Evolutionary conservation across 2,329 filamentous ascomycete species (phyloP).

Genomic region (Colletotrichum camelliae): DNA sequence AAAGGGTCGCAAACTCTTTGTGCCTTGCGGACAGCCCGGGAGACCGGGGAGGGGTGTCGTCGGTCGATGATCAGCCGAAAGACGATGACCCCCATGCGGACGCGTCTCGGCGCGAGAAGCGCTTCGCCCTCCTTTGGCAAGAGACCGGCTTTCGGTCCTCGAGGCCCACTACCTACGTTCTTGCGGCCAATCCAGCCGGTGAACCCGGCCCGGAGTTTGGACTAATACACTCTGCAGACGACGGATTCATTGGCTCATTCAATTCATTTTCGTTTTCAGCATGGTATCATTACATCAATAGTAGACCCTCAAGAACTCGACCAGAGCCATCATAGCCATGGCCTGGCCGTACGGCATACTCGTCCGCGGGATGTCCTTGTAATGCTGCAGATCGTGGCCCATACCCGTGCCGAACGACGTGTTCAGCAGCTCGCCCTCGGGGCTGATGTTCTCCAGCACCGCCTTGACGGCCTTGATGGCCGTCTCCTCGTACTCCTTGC

Average conservation of each 20-base stretch:
- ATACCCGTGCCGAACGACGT: conserved; percentile 82
- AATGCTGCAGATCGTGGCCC: conserved; percentile 76
- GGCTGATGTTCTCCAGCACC: conserved; percentile 69
- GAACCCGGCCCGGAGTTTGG: not conserved
- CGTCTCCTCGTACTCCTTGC: conserved; percentile 62
- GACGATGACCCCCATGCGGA: not conserved
- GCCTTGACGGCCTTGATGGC: conserved; percentile 71
- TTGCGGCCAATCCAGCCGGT: not conserved
- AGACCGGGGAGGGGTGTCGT: not conserved
- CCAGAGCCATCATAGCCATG: conserved; percentile 83
- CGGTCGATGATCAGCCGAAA: not conserved
- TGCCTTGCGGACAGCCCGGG: not conserved
- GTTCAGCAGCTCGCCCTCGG: conserved; percentile 72
- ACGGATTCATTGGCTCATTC: not conserved
- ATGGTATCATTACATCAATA: conserved; percentile 23
- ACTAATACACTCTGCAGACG: not conserved
- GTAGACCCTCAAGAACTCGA: conserved; percentile 70
- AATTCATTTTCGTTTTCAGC: not conserved
- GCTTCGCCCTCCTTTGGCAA: not conserved
- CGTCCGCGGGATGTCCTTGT: conserved; percentile 77
- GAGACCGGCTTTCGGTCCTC: not conserved
- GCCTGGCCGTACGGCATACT: conserved; percentile 87
- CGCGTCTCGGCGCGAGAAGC: not conserved
- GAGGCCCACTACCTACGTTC: not conserved
- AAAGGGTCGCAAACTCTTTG: not conserved